phyloP scores from a whole-genome alignment of 2,329 filamentous ascomycete genomes.

The Arthrobotrys iridis region DNA sequence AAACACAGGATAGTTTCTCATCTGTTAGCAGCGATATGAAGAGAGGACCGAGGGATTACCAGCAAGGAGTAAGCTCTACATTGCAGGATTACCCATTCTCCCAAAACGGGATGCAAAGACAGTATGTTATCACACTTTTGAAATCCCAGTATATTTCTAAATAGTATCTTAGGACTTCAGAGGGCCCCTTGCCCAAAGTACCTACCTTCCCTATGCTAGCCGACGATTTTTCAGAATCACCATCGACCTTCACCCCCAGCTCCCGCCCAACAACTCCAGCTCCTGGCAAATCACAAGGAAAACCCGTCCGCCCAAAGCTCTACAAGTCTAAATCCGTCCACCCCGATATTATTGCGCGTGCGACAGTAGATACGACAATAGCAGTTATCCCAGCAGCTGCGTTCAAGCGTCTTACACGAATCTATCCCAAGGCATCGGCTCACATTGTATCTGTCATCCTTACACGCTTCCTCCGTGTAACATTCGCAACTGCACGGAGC shows the following conservation, averaged over 20 bases:
- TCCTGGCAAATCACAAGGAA: conserved; percentile 6
- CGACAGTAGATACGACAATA: conserved; percentile 95
- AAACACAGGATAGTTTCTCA: conserved; percentile 35
- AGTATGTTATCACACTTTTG: conserved; percentile 11
- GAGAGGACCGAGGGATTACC: conserved; percentile 21
- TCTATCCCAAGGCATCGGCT: conserved; percentile 94
- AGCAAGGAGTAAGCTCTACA: conserved; percentile 1
- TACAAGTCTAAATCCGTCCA: conserved; percentile 77
- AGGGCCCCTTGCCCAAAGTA: conserved; percentile 68
- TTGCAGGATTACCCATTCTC: conserved; percentile 34
- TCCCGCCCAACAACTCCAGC: conserved; percentile 62
- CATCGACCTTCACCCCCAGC: conserved; percentile 56
- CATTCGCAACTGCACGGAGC: conserved; percentile 90
- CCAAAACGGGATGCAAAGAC: conserved; percentile 23
- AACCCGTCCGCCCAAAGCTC: conserved; percentile 60
- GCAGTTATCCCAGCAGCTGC: conserved; percentile 97
- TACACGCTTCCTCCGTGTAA: conserved; percentile 92
- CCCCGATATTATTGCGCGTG: conserved; percentile 95
- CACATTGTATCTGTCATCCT: conserved; percentile 98
- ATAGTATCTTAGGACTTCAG: conserved; percentile 7
- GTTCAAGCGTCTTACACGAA: conserved; percentile 87
- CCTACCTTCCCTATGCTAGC: conserved; percentile 79
- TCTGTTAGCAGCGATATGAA: conserved; percentile 10
- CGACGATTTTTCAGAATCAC: conserved; percentile 57
- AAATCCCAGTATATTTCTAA: background rate